phyloP scores from a whole-genome alignment of 257 asterid species.

The Salvia rosmarinus region DNA sequence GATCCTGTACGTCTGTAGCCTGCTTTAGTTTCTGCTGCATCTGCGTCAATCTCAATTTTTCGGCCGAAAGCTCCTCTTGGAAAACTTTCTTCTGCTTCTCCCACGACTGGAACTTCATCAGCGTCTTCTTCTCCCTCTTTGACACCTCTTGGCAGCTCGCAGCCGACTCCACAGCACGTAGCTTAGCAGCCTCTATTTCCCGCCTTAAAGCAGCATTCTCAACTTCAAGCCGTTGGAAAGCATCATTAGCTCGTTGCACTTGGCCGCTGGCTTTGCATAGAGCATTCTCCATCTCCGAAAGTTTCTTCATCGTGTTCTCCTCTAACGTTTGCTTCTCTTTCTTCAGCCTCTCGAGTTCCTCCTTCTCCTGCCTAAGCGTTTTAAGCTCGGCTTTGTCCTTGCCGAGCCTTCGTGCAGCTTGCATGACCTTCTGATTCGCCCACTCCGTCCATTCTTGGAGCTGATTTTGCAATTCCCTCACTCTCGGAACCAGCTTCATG shows the following conservation, averaged over 20 bases:
- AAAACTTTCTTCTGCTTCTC: constrained; percentile 79
- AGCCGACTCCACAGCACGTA: constrained; percentile 75
- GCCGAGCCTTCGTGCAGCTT: constrained; percentile 87
- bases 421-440: constrained; percentile 99
- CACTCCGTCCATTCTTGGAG: constrained; percentile 99
- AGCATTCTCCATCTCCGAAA: constrained; percentile 87
- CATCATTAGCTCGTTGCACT: constrained; percentile 72
- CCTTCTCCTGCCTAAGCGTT: constrained; percentile 87
- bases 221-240: constrained; percentile 72
- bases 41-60: constrained; percentile 50
- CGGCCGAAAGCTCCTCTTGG: constrained; percentile 81
- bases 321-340: constrained; percentile 79
- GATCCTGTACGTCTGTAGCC: constrained; percentile 61
- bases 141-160: constrained; percentile 74
- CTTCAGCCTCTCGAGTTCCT: constrained; percentile 85
- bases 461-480: constrained; percentile 72
- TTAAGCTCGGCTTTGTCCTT: constrained; percentile 92
- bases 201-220: constrained; percentile 67
- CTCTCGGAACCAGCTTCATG: constrained; percentile 74
- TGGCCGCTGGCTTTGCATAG: constrained; percentile 80
- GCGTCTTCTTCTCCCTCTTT: constrained; percentile 75
- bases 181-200: constrained; percentile 85
- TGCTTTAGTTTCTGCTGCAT: constrained; percentile 60
- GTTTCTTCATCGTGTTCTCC: constrained; percentile 78
- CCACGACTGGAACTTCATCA: constrained; percentile 73